Base-by-base conservation (phyloP, 371 early-diverging fungal species). In the Actinomortierella ambigua region DNA sequence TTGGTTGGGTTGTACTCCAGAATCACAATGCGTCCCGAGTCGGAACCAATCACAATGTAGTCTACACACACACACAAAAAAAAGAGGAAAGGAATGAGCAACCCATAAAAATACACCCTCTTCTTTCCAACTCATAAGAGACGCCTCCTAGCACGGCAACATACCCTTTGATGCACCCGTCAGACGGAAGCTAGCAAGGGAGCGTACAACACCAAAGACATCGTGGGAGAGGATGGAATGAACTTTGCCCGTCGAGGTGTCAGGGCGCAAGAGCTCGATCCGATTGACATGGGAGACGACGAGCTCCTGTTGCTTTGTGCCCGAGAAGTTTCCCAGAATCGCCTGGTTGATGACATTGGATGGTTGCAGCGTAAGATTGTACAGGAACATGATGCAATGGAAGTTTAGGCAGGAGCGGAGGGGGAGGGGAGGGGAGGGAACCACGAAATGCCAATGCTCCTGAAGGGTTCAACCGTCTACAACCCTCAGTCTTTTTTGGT, bases 291-390 rank as follows among this genome's bases (percentile, higher is more conserved):
- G 88, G 8, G 92, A 94, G 22, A 96, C 86, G 26, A 93, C 82
- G 51, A 98, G 85, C 63, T 99, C 98, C 78, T 99, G 98, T 53
- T 86, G 84, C 70, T 91, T 94, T 6, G 85, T 87, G 17, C 98
- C 98, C 23, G 93, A 88, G 73, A 98, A 99, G 79, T 96, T 94
- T 14, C 99, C 99, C 51, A 94, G 83, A 52, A 89, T 85, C 17
- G 94, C 89, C 44, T 86, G 83, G 60, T 82, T 92, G 58, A 96
- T 89, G 65, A 87, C 86, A 8, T 90, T 86, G 5, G 95, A 82
- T 43, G 88, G 86, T 76, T 93, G 94, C 40, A 98, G 85, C 44
- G 96, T 93, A 52, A 96, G 75, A 69, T 95, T 93, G 80, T 97
- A 96, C 53, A 97, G 83, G 77, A 89, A 90, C 97, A 98, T 97